Percentiles rank a stretch among this genome's conserved stretches.
Conservation (phyloP, 1,284 basidiomycete genomes). For the Apiotrichum gracile region DNA sequence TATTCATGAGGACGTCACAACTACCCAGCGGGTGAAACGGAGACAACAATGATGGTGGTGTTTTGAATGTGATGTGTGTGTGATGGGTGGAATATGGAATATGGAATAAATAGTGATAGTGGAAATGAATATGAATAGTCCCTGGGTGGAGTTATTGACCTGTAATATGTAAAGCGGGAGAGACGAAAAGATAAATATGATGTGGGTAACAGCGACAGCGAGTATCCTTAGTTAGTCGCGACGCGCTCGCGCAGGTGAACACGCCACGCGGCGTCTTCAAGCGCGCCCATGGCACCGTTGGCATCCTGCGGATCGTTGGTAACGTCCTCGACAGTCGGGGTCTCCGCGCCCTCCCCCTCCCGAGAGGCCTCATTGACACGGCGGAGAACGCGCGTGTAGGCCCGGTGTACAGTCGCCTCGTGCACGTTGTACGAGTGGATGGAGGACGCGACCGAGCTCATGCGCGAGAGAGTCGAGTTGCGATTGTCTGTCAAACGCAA, state of each 20-base stretch:
- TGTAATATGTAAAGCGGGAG: background rate
- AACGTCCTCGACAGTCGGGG: background rate
- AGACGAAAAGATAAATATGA: background rate
- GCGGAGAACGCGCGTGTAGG: constrained; percentile 18
- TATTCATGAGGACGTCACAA: background rate
- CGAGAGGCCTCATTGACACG: constrained; percentile 4
- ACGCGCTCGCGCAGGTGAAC: constrained; percentile 5
- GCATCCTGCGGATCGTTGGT: background rate
- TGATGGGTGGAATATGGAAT: background rate
- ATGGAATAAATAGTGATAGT: no score
- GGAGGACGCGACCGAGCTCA: constrained; percentile 5
- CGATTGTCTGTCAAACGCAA: background rate
- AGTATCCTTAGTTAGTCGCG: background rate
- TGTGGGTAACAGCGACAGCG: background rate
- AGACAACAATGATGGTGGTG: background rate
- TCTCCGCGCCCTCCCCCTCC: constrained; percentile 5
- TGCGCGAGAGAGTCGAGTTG: constrained; percentile 2
- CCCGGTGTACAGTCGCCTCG: constrained; percentile 20
- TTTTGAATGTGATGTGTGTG: no score
- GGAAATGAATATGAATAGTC: no score
- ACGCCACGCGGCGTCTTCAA: constrained; percentile 9
- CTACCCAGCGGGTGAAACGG: background rate
- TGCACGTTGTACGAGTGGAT: constrained; percentile 35
- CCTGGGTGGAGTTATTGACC: background rate
- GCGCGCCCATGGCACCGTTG: background rate